phyloP scores from a whole-genome alignment of 1,139 yeast species.

The Hyphopichia khmerensis region DNA sequence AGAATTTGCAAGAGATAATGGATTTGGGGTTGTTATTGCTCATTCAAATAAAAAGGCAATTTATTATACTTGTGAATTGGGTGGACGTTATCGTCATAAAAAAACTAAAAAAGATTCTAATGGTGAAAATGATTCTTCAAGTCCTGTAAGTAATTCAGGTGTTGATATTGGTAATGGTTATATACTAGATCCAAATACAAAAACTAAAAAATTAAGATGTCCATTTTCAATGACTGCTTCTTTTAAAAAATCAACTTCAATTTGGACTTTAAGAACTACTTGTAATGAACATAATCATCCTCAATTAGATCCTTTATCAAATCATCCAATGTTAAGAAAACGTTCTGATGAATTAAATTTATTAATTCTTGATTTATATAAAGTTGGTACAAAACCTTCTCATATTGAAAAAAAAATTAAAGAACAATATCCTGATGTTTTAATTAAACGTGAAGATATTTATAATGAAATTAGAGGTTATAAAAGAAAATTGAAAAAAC shows the following conservation, averaged over 20 bases:
- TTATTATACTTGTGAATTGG: constrained; percentile 61
- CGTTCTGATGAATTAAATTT: constrained; percentile 53
- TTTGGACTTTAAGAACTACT: constrained; percentile 55
- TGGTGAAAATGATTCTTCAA: constrained; percentile 6
- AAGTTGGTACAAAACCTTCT: constrained; percentile 58
- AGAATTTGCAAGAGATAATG: constrained; percentile 58
- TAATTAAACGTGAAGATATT: constrained; percentile 57
- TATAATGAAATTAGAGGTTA: constrained; percentile 60
- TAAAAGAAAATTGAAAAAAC: constrained; percentile 52
- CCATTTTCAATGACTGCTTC: constrained; percentile 61
- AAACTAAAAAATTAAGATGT: constrained; percentile 54
- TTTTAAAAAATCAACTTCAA: constrained; percentile 47
- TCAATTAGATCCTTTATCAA: constrained; percentile 54
- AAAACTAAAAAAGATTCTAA: constrained; percentile 37
- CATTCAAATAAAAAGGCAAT: constrained; percentile 60
- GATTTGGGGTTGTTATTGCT: constrained; percentile 60
- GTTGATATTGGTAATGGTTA: constrained; percentile 37
- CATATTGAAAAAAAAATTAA: constrained; percentile 54
- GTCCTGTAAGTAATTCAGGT: constrained; percentile 12
- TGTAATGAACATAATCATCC: constrained; percentile 62
- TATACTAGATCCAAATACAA: constrained; percentile 43
- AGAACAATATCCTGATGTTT: constrained; percentile 54
- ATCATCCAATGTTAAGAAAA: constrained; percentile 59
- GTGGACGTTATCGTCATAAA: constrained; percentile 57
- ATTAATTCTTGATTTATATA: constrained; percentile 52